Conservation (phyloP, 306 rosid species). For the Abrus pulchellus region DNA sequence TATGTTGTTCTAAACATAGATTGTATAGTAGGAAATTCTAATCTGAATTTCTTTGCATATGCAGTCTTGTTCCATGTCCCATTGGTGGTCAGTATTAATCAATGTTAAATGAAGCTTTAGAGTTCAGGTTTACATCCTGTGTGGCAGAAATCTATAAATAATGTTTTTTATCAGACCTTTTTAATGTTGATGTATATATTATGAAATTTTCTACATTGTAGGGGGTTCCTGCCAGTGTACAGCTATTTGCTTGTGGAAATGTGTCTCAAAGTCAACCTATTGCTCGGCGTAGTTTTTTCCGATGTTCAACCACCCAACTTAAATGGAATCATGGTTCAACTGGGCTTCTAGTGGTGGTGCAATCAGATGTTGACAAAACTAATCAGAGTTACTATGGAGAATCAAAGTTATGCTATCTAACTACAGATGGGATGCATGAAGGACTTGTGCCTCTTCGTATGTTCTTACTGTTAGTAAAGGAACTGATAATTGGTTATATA, state of each 20-base stretch:
- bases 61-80: conserved; percentile 5
- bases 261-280: conserved; percentile 74
- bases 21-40: not conserved
- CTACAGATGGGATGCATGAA: conserved; percentile 87
- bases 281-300: conserved; percentile 88
- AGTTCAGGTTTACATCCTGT: conserved; percentile 18
- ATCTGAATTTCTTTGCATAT: conserved; percentile 24
- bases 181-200: conserved; percentile 26
- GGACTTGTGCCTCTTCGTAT: conserved; percentile 93
- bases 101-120: not conserved
- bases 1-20: not conserved
- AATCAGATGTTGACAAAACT: conserved; percentile 96
- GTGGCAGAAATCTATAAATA: conserved; percentile 32
- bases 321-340: conserved; percentile 87
- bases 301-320: conserved; percentile 85
- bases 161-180: conserved; percentile 7
- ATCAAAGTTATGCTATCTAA: conserved; percentile 85
- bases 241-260: conserved; percentile 69
- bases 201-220: conserved; percentile 48
- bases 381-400: conserved; percentile 98
- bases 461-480: conserved; percentile 45
- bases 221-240: conserved; percentile 96
- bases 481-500: conserved; percentile 34
- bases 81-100: conserved; percentile 24
- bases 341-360: conserved; percentile 86